phyloP scores from a whole-genome alignment of 495 filamentous ascomycete genomes.

The Recurvomyces mirabilis region DNA sequence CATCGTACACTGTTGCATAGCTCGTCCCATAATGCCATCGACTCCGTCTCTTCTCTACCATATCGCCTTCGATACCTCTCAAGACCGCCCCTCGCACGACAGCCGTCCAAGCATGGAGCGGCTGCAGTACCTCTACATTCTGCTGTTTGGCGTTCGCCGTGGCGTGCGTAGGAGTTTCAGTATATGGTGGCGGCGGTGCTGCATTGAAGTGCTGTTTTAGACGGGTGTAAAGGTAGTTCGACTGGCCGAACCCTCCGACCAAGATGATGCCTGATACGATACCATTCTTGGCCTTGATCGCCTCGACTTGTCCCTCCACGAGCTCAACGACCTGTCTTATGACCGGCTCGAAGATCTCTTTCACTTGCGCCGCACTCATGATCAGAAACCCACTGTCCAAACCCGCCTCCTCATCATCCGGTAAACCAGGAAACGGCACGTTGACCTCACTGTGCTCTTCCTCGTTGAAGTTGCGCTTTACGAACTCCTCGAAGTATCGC shows the following conservation, averaged over 20 bases:
- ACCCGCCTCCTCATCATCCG: constrained; percentile 45
- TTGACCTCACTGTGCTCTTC: constrained; percentile 59
- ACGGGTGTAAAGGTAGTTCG: constrained; percentile 50
- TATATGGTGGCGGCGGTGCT: constrained; percentile 51
- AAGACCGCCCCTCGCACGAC: constrained; percentile 58
- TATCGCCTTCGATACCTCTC: constrained; percentile 56
- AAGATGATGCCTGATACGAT: constrained; percentile 57
- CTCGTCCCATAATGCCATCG: constrained; percentile 69
- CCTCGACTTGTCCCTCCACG: constrained; percentile 46
- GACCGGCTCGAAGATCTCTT: constrained; percentile 39
- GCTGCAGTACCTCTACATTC: constrained; percentile 46
- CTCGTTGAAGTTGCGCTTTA: constrained; percentile 55
- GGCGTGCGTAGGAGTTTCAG: constrained; percentile 48
- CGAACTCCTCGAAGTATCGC: constrained; percentile 60
- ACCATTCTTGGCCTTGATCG: constrained; percentile 44
- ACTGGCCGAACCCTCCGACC: constrained; percentile 62
- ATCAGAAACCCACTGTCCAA: constrained; percentile 34
- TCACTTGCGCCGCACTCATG: constrained; percentile 34
- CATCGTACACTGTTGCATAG: constrained; percentile 65
- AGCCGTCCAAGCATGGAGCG: constrained; percentile 66
- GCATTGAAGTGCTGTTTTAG: constrained; percentile 53
- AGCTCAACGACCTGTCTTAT: constrained; percentile 46
- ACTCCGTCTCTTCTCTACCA: constrained; percentile 55
- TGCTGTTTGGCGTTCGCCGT: constrained; percentile 32
- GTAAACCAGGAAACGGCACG: constrained; percentile 60